phyloP scores from a whole-genome alignment of 192 early-diverging fungal species.

The Coemansia asiatica region DNA sequence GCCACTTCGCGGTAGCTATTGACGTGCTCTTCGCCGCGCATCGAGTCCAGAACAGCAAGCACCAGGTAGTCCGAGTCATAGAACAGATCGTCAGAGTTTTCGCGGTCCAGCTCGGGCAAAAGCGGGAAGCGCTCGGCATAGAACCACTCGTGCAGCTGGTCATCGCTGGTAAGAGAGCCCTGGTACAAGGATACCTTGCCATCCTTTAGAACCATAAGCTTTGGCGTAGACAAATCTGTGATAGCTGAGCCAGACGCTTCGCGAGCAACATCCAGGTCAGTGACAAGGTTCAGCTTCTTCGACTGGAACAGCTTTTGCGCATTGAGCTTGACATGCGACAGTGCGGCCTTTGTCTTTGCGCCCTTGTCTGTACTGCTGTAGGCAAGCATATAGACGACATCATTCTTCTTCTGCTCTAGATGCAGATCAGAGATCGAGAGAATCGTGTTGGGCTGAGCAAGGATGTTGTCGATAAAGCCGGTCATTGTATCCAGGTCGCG shows the following conservation, averaged over 20 bases:
- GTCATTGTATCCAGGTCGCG: conserved; percentile 57
- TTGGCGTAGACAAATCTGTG: conserved; percentile 38
- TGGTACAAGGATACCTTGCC: conserved; percentile 30
- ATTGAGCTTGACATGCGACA: conserved; percentile 32
- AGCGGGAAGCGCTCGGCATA: conserved; percentile 65
- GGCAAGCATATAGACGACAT: conserved; percentile 61
- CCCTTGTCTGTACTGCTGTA: conserved; percentile 48
- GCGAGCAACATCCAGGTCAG: conserved; percentile 18
- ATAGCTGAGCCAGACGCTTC: background rate
- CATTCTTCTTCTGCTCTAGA: conserved; percentile 43
- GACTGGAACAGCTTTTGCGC: conserved; percentile 52
- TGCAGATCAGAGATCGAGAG: conserved; percentile 44
- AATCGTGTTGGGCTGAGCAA: conserved; percentile 43
- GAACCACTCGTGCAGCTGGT: conserved; percentile 61
- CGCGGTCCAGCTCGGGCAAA: conserved; percentile 62
- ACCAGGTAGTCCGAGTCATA: conserved; percentile 65
- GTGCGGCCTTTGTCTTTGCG: conserved; percentile 26
- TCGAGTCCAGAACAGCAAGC: conserved; percentile 62
- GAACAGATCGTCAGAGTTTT: conserved; percentile 71
- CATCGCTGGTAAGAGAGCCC: conserved; percentile 38
- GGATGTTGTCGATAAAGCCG: conserved; percentile 57
- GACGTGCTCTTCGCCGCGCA: conserved; percentile 18
- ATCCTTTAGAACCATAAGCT: conserved; percentile 65
- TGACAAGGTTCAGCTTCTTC: conserved; percentile 33
- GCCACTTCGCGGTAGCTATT: conserved; percentile 19